These are phyloP conservation scores for Petunia secreta DNA, from an alignment of 257 asterid genomes.

Conservation along the genomic window DNA sequence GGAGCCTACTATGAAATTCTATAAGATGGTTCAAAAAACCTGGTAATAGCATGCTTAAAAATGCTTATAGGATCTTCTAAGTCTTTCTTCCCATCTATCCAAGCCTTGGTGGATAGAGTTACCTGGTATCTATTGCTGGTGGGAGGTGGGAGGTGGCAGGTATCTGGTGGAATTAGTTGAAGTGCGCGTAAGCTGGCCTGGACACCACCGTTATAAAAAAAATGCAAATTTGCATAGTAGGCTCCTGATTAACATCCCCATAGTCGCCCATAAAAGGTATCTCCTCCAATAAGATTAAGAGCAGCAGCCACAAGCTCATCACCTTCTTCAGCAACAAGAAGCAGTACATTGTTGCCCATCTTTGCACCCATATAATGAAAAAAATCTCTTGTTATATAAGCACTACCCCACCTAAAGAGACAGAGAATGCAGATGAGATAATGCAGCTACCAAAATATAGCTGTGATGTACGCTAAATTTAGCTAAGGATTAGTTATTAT, in stretches of 20 bases:
- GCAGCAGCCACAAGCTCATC: constrained; percentile 89
- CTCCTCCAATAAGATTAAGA: constrained; percentile 91
- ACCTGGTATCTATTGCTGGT: no score
- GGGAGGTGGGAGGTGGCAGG: no score
- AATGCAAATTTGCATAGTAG: constrained; percentile 86
- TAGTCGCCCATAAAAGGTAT: constrained; percentile 84
- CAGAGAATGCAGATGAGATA: neutral
- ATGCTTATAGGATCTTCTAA: no score
- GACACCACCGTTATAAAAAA: constrained; percentile 12
- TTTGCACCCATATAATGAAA: constrained; percentile 91
- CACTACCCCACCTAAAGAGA: constrained; percentile 87
- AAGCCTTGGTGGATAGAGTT: no score
- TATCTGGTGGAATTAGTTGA: no score
- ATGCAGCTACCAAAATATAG: neutral
- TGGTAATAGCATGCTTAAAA: no score
- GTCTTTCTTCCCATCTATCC: no score
- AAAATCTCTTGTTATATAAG: constrained; percentile 92
- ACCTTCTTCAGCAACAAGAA: constrained; percentile 72
- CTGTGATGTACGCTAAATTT: constrained; percentile 19
- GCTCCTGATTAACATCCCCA: constrained; percentile 93
- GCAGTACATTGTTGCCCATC: constrained; percentile 72
- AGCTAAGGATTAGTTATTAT: constrained; percentile 7
- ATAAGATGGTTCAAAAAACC: no score
- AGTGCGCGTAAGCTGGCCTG: no score
- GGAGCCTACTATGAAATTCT: no score